A percentile compares a stretch with the other conserved stretches of the same genome.
These are phyloP conservation scores for Lachancea fermentati DNA, from an alignment of 805 yeast species.

Conservation along the genomic window DNA sequence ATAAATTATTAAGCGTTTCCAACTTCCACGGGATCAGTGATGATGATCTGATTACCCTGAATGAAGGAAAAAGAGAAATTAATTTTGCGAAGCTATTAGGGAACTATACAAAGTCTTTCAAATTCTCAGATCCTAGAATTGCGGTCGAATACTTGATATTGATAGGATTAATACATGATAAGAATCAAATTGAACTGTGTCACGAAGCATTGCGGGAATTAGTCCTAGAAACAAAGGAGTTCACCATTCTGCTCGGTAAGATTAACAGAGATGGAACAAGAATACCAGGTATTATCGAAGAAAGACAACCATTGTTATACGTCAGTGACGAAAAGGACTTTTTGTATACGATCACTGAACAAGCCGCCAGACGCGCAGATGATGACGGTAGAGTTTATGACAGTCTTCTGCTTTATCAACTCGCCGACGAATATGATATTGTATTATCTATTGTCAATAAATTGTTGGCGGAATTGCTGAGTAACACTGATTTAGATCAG, in stretches of 20 bases:
- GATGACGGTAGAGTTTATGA: conserved; percentile 88
- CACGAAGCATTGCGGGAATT: conserved; percentile 80
- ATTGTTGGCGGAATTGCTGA: conserved; percentile 69
- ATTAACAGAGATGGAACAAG: conserved; percentile 70
- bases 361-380: conserved; percentile 80
- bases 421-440: conserved; percentile 80
- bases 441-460: conserved; percentile 72
- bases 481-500: conserved; percentile 62
- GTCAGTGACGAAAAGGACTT: conserved; percentile 55
- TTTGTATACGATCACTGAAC: conserved; percentile 67
- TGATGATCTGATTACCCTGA: conserved; percentile 35
- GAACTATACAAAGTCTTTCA: conserved; percentile 74
- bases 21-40: conserved; percentile 24
- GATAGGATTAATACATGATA: conserved; percentile 48
- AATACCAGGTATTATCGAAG: conserved; percentile 78
- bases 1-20: conserved; percentile 57
- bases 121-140: conserved; percentile 78
- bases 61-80: conserved; percentile 34
- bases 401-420: conserved; percentile 77
- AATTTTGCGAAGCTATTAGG: conserved; percentile 64
- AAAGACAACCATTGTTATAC: conserved; percentile 59
- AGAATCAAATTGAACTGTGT: conserved; percentile 49
- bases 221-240: conserved; percentile 81
- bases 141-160: conserved; percentile 86
- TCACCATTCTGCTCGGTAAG: conserved; percentile 76